Percentiles rank a stretch among this genome's conserved stretches.
These are phyloP conservation scores for Gossypioides kirkii DNA, from an alignment of 345 rosid genomes.

Conservation along the genomic window DNA sequence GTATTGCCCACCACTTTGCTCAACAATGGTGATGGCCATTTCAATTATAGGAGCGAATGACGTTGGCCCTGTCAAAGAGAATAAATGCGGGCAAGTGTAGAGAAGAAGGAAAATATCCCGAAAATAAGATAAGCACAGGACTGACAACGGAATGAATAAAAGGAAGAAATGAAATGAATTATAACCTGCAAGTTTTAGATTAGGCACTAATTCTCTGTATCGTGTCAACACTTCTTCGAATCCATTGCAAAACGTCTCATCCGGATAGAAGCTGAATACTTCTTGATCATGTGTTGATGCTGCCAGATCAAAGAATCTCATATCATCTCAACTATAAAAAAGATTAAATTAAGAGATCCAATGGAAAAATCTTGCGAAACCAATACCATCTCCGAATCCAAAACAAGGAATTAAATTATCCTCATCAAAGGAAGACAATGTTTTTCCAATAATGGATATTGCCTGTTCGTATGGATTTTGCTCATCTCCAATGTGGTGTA, in stretches of 20 bases:
- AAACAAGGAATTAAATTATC: constrained; percentile 81
- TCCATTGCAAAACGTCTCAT: constrained; percentile 50
- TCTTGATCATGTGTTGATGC: constrained; percentile 70
- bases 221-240: constrained; percentile 52
- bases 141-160: not conserved
- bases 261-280: constrained; percentile 51
- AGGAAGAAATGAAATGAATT: not conserved
- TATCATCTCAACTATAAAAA: not conserved
- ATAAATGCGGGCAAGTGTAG: not conserved
- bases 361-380: not conserved
- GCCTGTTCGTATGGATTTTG: constrained; percentile 82
- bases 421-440: constrained; percentile 67
- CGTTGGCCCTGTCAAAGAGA: constrained; percentile 43
- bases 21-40: constrained; percentile 58
- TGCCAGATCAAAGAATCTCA: constrained; percentile 19
- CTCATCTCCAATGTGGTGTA: constrained; percentile 52
- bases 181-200: constrained; percentile 48
- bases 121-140: not conserved
- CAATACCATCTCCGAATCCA: constrained; percentile 68
- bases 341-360: not conserved
- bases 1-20: constrained; percentile 68
- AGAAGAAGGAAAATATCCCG: not conserved
- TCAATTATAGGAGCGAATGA: constrained; percentile 60
- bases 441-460: constrained; percentile 74
- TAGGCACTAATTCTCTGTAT: constrained; percentile 52